Conservation (phyloP, 2,329 filamentous ascomycete genomes). For the Myriosclerotinia scirpicola region DNA sequence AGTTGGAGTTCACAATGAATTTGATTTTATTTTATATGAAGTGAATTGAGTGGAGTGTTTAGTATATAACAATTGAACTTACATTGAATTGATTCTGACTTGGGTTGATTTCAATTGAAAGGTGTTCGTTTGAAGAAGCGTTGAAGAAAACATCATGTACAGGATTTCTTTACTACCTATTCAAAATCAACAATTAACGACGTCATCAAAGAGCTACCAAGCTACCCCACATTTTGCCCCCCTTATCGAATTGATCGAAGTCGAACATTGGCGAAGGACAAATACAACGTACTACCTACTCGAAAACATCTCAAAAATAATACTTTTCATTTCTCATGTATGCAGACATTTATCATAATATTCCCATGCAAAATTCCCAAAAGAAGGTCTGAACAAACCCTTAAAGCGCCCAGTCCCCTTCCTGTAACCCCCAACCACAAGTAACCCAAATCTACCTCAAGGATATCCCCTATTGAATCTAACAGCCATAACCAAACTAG, state of each 20-base stretch:
- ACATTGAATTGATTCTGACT: not conserved
- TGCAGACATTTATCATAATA: slow-evolving; percentile 4
- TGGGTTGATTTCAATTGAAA: not conserved
- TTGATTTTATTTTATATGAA: not conserved
- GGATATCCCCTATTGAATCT: not conserved
- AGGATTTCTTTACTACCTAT: not conserved
- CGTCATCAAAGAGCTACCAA: slow-evolving; percentile 1
- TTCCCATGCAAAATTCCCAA: not conserved
- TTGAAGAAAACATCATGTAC: not conserved
- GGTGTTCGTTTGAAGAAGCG: not conserved
- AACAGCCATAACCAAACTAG: not conserved
- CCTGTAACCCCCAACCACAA: not conserved
- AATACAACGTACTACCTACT: not conserved
- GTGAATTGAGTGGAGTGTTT: too few species aligned
- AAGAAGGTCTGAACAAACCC: not conserved
- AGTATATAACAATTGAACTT: not conserved
- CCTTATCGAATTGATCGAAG: not conserved
- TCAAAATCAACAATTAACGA: not conserved
- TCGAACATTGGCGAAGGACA: not conserved
- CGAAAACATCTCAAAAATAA: not conserved
- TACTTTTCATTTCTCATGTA: slow-evolving; percentile 10
- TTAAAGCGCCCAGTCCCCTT: not conserved
- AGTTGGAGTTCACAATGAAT: too few species aligned
- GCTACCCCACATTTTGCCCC: not conserved
- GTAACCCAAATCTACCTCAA: slow-evolving; percentile 8